Percentiles rank a stretch among this genome's conserved stretches.
These are phyloP conservation scores for Glebionis coronaria DNA, from an alignment of 129 eudicot species.

Conservation along the genomic window DNA sequence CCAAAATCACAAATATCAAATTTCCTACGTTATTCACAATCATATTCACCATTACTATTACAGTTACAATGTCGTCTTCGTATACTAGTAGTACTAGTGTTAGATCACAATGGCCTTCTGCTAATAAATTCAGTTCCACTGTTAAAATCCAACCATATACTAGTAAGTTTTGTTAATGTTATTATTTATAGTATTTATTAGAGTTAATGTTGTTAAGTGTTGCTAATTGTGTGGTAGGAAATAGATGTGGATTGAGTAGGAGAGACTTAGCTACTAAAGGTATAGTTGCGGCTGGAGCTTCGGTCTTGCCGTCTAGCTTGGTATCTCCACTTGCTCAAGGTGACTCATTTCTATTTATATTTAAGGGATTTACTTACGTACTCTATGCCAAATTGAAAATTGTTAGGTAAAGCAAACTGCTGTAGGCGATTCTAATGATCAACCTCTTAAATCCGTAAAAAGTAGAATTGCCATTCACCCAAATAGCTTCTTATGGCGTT, in stretches of 20 bases:
- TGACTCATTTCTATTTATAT: conserved; percentile 11
- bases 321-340: conserved; percentile 62
- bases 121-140: conserved; percentile 19
- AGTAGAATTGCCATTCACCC: too few relatives aligned
- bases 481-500: too few relatives aligned
- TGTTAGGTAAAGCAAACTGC: too few relatives aligned
- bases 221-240: conserved; percentile 38
- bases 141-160: conserved; percentile 23
- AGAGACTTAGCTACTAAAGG: conserved; percentile 68
- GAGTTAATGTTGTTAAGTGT: background rate
- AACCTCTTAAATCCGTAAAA: background rate
- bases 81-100: conserved; percentile 44
- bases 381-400: too few relatives aligned
- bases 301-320: conserved; percentile 61
- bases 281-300: conserved; percentile 77
- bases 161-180: conserved; percentile 37
- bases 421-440: background rate
- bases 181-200: background rate
- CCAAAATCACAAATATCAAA: background rate
- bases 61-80: conserved; percentile 50
- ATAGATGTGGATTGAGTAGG: conserved; percentile 60
- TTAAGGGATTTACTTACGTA: background rate
- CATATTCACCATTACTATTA: background rate
- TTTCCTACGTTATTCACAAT: background rate
- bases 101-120: conserved; percentile 28